phyloP scores from a whole-genome alignment of 2,329 filamentous ascomycete genomes.

The Graphium sp. region DNA sequence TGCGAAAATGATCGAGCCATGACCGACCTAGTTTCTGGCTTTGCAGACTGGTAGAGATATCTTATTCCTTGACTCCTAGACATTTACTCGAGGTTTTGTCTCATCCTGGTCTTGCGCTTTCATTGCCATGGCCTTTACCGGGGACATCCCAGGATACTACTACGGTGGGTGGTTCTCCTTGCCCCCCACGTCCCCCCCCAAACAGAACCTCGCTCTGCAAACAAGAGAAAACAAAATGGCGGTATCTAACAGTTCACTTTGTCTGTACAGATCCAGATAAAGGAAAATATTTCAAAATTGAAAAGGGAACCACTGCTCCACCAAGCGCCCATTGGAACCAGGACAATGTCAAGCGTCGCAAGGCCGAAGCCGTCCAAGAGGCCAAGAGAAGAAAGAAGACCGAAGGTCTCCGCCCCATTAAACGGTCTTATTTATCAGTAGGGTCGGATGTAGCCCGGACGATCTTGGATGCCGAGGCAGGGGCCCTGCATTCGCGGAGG shows the following conservation, averaged over 20 bases:
- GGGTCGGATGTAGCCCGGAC: constrained; percentile 7
- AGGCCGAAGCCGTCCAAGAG: too few species aligned
- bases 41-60: background rate
- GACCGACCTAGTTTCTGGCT: too few species aligned
- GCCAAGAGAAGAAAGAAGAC: constrained; percentile 20
- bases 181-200: background rate
- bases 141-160: constrained; percentile 34
- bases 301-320: constrained; percentile 36
- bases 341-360: constrained; percentile 40
- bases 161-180: constrained; percentile 20
- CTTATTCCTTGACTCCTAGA: too few species aligned
- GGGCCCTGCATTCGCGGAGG: too few species aligned
- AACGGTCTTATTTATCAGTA: constrained; percentile 10
- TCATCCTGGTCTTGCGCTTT: background rate
- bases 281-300: constrained; percentile 52
- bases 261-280: constrained; percentile 29
- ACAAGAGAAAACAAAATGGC: background rate
- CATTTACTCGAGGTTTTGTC: constrained; percentile 1
- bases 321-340: constrained; percentile 33
- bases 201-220: background rate
- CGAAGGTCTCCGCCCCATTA: constrained; percentile 16
- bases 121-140: background rate
- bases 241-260: too few species aligned
- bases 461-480: constrained; percentile 1
- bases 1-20: too few species aligned